Evolutionary conservation across 2,329 filamentous ascomycete species (phyloP).

Genomic region (Cadophora malorum): DNA sequence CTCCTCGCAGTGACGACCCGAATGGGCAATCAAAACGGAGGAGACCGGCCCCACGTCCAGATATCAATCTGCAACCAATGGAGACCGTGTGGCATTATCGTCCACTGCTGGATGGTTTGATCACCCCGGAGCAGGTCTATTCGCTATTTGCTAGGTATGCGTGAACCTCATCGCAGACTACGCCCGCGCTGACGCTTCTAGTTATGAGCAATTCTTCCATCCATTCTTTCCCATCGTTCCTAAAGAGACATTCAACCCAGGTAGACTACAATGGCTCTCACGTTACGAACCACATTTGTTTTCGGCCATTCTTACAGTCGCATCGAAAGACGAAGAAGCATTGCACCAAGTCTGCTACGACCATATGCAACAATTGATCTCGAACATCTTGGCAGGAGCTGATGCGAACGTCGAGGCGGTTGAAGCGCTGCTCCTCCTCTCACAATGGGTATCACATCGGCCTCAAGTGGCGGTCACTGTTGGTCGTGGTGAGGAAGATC

Average conservation of each 20-base stretch:
- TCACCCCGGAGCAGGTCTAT: slow-evolving; percentile 40
- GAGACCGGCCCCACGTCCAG: slow-evolving; percentile 25
- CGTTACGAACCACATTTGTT: slow-evolving; percentile 69
- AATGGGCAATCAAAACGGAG: slow-evolving; percentile 26
- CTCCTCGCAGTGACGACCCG: slow-evolving; percentile 36
- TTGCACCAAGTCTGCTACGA: slow-evolving; percentile 71
- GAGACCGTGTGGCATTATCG: slow-evolving; percentile 40
- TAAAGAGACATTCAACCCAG: slow-evolving; percentile 57
- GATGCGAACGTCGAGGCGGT: slow-evolving; percentile 74
- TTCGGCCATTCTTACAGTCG: slow-evolving; percentile 73
- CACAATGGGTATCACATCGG: slow-evolving; percentile 65
- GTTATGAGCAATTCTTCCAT: slow-evolving; percentile 57
- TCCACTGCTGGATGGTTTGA: slow-evolving; percentile 40
- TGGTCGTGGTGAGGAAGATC: slow-evolving; percentile 74
- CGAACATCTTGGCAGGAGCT: slow-evolving; percentile 68
- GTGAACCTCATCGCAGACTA: not conserved
- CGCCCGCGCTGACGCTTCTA: slow-evolving; percentile 21
- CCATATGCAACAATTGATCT: slow-evolving; percentile 73
- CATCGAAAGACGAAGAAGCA: slow-evolving; percentile 71
- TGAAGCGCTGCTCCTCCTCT: slow-evolving; percentile 71
- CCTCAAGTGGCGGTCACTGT: slow-evolving; percentile 50
- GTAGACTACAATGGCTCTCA: slow-evolving; percentile 55
- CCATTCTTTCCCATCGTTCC: slow-evolving; percentile 74
- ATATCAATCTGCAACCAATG: slow-evolving; percentile 29
- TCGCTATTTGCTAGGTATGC: slow-evolving; percentile 40